These are phyloP conservation scores for Microglena sp. DNA, from an alignment of 139 green algal species.

Conservation along the genomic window DNA sequence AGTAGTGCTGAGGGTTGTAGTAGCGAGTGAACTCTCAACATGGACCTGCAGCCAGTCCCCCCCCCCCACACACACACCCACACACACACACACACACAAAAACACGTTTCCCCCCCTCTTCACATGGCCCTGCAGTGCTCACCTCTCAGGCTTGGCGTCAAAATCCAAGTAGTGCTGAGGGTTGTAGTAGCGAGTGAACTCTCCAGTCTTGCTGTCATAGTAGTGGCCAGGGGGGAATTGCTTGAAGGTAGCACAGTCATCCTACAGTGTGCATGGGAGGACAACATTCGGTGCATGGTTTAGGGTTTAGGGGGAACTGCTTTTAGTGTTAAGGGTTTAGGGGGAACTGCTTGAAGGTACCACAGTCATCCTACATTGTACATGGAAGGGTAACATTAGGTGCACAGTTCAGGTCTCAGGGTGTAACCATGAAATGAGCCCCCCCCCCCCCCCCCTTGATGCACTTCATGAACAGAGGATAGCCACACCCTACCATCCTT, in stretches of 20 bases:
- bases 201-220: conserved; percentile 65
- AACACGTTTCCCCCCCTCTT: not conserved
- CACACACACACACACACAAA: not conserved
- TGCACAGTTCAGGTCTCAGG: too few species aligned
- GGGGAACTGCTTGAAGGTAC: conserved; percentile 51
- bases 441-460: too few species aligned
- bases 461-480: too few species aligned
- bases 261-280: conserved; percentile 16
- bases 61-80: not conserved
- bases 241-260: conserved; percentile 44
- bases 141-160: conserved; percentile 38
- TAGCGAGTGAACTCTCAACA: conserved; percentile 4
- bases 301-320: too few species aligned
- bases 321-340: conserved; percentile 69
- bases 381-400: too few species aligned
- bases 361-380: conserved; percentile 34
- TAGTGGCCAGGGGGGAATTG: conserved; percentile 65
- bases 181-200: conserved; percentile 16
- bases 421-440: too few species aligned
- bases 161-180: conserved; percentile 12
- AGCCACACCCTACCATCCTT: too few species aligned
- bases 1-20: conserved; percentile 26
- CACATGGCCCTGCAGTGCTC: too few species aligned
- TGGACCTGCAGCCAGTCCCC: not conserved
- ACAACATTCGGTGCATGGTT: too few species aligned